A percentile compares a stretch with the other conserved stretches of the same genome.
Conservation (phyloP, 148 eudicot genomes). For the Arbutus unedo region DNA sequence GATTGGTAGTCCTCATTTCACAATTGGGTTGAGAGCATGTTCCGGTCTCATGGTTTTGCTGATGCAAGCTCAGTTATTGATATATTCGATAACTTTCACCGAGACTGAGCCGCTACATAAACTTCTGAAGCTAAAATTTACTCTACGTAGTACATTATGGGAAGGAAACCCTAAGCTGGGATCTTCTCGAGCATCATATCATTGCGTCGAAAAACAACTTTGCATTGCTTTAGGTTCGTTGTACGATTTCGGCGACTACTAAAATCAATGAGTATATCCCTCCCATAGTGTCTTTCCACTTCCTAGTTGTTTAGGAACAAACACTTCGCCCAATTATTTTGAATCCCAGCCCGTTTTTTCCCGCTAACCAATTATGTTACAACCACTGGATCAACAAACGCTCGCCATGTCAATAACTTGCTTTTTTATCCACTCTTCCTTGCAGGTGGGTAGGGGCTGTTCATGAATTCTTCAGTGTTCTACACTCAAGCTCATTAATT, state of each 20-base stretch:
- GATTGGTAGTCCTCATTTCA: background rate
- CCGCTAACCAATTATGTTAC: no score
- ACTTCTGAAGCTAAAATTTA: background rate
- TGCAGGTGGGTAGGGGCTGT: constrained; percentile 97
- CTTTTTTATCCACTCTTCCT: background rate
- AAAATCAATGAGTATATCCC: no score
- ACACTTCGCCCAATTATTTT: no score
- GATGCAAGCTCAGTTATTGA: background rate
- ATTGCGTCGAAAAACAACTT: background rate
- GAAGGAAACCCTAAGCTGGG: background rate
- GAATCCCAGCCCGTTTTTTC: no score
- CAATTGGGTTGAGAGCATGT: background rate
- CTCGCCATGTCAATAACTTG: background rate
- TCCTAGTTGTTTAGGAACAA: no score
- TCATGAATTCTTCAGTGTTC: constrained; percentile 56
- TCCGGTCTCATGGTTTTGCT: background rate
- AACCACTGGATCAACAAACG: no score
- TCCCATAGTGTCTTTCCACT: no score
- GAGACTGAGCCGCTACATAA: background rate
- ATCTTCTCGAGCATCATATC: background rate
- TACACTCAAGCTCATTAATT: constrained; percentile 54
- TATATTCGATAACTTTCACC: background rate
- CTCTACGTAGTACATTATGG: background rate
- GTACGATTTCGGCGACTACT: no score
- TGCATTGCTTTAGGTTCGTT: background rate